Base-by-base conservation (phyloP, 352 stramenopile species). In the Phytophthora cryptogea region DNA sequence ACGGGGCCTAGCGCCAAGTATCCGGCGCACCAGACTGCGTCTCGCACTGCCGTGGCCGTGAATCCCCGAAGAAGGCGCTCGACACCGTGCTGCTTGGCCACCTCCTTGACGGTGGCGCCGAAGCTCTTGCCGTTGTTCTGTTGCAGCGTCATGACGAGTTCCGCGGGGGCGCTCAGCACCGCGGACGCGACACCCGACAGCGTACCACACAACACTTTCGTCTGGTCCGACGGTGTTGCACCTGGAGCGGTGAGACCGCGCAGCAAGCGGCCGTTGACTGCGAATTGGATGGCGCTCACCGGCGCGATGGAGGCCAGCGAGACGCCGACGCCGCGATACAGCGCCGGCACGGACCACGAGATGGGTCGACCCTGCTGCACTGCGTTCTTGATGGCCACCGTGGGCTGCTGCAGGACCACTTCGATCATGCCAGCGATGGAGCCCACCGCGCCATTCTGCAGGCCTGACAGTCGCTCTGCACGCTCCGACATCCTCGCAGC, bases 121-220 rank as follows among this genome's bases (percentile, higher is more conserved):
- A 95, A 87, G 50, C 70, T 77, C 65, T 86, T 83, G 43, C 83
- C 86, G 17, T 74, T 88, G 74, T 90, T 90, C 60, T 95, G 86
- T 70, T 95, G 86, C 48, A 92, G 74, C 50, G 86, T 95, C 86
- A 95, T 95, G 46, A 92, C 76, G 28, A 95, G 75, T 63, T 95
- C 86, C 11, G 82, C 86, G 0, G 86, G 73, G 0, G 82, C 86
- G 36, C 82, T 89, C 9, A 95, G 63, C 39, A 75, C 50, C 31
- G 86, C 77, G 9, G 86, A 93, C 16, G 70, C 74, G 23, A 84
- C 55, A 31, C 86, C 86, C 1, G 83, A 84, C 43, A 89, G 47
- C 8, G 78, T 79, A 9, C 76, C 86, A n/a, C 78, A 80, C 8
- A 78, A 52, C 37, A 94, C 70, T 64, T 90, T 89, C 42, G 75